These are phyloP conservation scores for Entomortierella beljakovae DNA, from an alignment of 192 early-diverging fungal genomes.

Conservation along the genomic window DNA sequence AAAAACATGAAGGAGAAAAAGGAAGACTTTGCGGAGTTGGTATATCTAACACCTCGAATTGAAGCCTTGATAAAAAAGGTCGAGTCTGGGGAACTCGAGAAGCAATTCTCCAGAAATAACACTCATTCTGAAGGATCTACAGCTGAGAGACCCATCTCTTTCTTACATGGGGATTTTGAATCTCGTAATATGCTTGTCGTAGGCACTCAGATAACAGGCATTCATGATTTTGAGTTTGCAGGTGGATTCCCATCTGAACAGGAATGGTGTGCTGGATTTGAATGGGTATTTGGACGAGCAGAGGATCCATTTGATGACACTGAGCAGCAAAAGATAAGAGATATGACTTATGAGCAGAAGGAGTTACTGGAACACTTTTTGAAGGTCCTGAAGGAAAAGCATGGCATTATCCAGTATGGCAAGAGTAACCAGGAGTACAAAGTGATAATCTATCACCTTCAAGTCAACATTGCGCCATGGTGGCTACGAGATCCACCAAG, in stretches of 20 bases:
- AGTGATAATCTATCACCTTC: conserved; percentile 35
- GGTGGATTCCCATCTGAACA: conserved; percentile 44
- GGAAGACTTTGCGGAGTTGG: conserved; percentile 6
- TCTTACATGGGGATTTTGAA: conserved; percentile 44
- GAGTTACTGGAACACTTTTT: conserved; percentile 38
- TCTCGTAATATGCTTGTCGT: conserved; percentile 36
- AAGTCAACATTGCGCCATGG: conserved; percentile 45
- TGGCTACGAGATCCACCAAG: conserved; percentile 27
- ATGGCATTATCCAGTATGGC: conserved; percentile 28
- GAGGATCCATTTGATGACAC: conserved; percentile 35
- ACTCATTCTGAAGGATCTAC: background rate
- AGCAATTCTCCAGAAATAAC: conserved; percentile 8
- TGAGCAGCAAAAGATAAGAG: conserved; percentile 27
- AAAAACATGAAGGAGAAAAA: background rate
- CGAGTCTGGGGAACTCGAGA: conserved; percentile 26
- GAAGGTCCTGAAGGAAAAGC: conserved; percentile 10
- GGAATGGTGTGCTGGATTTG: conserved; percentile 50
- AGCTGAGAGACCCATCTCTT: conserved; percentile 11
- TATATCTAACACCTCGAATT: conserved; percentile 10
- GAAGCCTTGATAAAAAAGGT: conserved; percentile 26
- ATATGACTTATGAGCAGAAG: conserved; percentile 38
- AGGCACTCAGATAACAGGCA: conserved; percentile 25
- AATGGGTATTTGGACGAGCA: conserved; percentile 34
- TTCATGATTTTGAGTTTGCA: conserved; percentile 51
- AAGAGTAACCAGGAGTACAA: conserved; percentile 37